phyloP scores from a whole-genome alignment of 306 rosid genomes.

The Vachellia pachyceras region DNA sequence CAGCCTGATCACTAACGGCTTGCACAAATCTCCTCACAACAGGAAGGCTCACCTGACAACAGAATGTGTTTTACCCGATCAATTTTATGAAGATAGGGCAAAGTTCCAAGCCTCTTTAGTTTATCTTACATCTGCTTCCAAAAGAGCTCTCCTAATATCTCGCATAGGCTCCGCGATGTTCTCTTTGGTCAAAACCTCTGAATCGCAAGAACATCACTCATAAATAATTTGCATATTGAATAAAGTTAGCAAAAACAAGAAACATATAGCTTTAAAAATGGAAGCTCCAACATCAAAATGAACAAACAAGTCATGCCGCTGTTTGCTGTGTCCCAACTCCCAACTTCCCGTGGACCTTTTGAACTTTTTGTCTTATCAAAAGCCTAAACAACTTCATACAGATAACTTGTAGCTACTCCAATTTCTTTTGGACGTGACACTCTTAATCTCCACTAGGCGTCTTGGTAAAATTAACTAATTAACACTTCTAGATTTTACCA shows the following conservation, averaged over 20 bases:
- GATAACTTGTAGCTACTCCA: neutral
- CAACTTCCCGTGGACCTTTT: neutral
- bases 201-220: conserved; percentile 31
- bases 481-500: neutral
- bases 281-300: neutral
- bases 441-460: neutral
- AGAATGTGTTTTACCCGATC: conserved; percentile 33
- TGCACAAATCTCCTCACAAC: conserved; percentile 98
- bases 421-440: neutral
- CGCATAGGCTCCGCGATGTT: conserved; percentile 97
- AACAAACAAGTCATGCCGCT: neutral
- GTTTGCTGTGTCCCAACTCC: neutral
- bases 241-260: neutral
- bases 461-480: neutral
- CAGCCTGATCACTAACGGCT: conserved; percentile 88
- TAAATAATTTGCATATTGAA: conserved; percentile 8
- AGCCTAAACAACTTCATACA: neutral
- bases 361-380: neutral
- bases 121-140: conserved; percentile 93
- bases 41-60: conserved; percentile 94
- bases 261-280: neutral
- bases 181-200: conserved; percentile 96
- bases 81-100: neutral
- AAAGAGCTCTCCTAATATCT: conserved; percentile 93
- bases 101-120: conserved; percentile 19